Evolutionary conservation across 352 stramenopile genomes (phyloP), one percentile per base, ranked within the genome.

Genomic region (Globisporangium acanthophoron): DNA sequence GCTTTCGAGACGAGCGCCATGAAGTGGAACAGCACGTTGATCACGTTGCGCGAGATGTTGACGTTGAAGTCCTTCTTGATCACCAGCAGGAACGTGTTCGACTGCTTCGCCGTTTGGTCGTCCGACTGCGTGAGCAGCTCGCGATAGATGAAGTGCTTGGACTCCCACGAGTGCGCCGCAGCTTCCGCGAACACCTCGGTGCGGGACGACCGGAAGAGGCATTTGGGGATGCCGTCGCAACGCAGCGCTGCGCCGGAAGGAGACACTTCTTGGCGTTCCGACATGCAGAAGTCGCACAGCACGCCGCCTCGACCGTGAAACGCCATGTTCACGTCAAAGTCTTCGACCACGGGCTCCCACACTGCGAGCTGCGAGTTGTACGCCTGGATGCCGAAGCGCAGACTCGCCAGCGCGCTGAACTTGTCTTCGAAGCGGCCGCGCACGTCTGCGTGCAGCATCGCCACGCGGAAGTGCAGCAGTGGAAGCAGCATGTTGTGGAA

Each of bases 401-500:
- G 56, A 60, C 75, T 84, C 9, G 79, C 64, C 41, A 92, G 59
- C 7, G 73, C 79, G 9, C 79, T 88, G 15, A 87, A 73, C 52
- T 79, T 81, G 29, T 82, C 69, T 46, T 86, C 74, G 20, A 91
- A 65, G 3, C 77, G 71, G 29, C 82, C 80, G 35, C 81, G 71
- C 24, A 94, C 66, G 52, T 89, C 78, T 0, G 85, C 63, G 48
- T 88, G 73, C n/a, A 94, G 61, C n/a, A 73, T 76, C 12, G 71
- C 66, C 15, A 92, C 62, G 11, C 80, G 80, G n/a, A 90, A 76
- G 54, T 94, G 85, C 62, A 94, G 59, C 41, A 94, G 47, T 2
- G 85, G 85, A 15, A 94, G 62, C 44, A 92, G 59, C 85, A 94
- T 94, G 52, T 94, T 92, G 64, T 94, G 81, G 40, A 92, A 92